Evolutionary conservation across 1,139 yeast genomes (phyloP), one percentile per base, ranked within the genome.

Genomic region (Diutina scorzettiae): DNA sequence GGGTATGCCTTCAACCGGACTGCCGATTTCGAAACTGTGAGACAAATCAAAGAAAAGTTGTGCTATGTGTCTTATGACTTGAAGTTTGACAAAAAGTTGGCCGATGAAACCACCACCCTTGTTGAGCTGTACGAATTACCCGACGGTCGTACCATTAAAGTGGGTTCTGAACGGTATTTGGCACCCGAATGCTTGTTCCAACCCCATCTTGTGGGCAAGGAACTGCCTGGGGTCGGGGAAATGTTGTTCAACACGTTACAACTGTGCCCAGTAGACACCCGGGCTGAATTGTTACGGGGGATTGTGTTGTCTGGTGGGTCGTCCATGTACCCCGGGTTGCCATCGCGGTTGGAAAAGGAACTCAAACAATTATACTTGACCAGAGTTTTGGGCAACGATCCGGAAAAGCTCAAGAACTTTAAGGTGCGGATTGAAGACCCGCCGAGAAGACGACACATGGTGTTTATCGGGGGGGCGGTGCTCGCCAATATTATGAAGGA

Each of bases 391-490:
- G 78, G 81, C 51, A 91, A 89, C 41, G 95, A 91, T 63, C 81
- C 96, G 32, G 59, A 87, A 17, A 76, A 97, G 58, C 71, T 91
- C 51, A 84, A 79, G 50, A 89, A 89, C 61, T 91, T 91, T 64
- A 91, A 91, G 64, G 96, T 93, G 40, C 80, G 94, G 63, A 91
- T 91, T 55, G 98, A 91, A 62, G 98, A 91, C 59, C 98, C 98
- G 40, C 99, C 99, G 53, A 80, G 97, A 70, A 85, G 99, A 71
- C 82, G 91, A 61, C 96, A 93, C 62, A 91, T 91, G 96, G 99
- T 91, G 37, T 91, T 91, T 63, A 81, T 91, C 51, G 99, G 99
- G 53, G 99, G 99, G 56, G 98, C 98, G 5, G 98, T 91, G 17
- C 72, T 91, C 57, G 98, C 99, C 30, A 87, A 84, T 56, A 91